Conservation (phyloP, 306 rosid genomes). For the Dalbergia cochinchinensis region DNA sequence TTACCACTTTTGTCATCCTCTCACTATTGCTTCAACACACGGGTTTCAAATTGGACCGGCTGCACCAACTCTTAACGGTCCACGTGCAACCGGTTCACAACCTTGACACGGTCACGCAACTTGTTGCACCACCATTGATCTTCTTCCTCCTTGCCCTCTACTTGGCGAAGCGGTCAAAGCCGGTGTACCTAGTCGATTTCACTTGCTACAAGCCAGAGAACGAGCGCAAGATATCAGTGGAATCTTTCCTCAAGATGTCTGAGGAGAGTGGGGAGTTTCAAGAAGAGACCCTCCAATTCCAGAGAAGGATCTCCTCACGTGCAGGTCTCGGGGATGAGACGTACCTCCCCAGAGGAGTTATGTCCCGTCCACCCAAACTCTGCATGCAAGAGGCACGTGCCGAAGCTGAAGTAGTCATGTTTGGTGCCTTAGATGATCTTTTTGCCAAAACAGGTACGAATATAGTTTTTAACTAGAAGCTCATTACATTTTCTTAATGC, state of each 20-base stretch:
- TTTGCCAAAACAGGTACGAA: slow-evolving; percentile 58
- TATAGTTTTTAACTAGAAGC: no score
- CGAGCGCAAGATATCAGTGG: slow-evolving; percentile 60
- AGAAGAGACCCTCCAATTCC: slow-evolving; percentile 64
- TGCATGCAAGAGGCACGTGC: slow-evolving; percentile 70
- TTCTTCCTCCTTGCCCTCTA: slow-evolving; percentile 61
- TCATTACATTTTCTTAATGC: no score
- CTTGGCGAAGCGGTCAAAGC: slow-evolving; percentile 61
- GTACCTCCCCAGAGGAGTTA: slow-evolving; percentile 60
- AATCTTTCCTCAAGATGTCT: slow-evolving; percentile 60
- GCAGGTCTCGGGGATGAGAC: slow-evolving; percentile 92
- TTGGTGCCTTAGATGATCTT: slow-evolving; percentile 70
- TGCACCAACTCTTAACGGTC: slow-evolving; percentile 54
- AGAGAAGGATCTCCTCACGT: slow-evolving; percentile 48
- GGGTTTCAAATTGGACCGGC: slow-evolving; percentile 47
- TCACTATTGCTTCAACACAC: slow-evolving; percentile 58
- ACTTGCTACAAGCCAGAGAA: slow-evolving; percentile 80
- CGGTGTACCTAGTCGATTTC: slow-evolving; percentile 82
- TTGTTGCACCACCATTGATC: slow-evolving; percentile 31
- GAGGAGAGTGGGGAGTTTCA: slow-evolving; percentile 63
- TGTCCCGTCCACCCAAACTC: slow-evolving; percentile 62
- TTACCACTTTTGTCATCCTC: slow-evolving; percentile 47
- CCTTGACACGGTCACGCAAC: slow-evolving; percentile 46
- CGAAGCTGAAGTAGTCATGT: slow-evolving; percentile 86
- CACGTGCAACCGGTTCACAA: slow-evolving; percentile 13